Conservation (phyloP, 176 grass and related monocot genomes). For the Sorghum bicolor region DNA sequence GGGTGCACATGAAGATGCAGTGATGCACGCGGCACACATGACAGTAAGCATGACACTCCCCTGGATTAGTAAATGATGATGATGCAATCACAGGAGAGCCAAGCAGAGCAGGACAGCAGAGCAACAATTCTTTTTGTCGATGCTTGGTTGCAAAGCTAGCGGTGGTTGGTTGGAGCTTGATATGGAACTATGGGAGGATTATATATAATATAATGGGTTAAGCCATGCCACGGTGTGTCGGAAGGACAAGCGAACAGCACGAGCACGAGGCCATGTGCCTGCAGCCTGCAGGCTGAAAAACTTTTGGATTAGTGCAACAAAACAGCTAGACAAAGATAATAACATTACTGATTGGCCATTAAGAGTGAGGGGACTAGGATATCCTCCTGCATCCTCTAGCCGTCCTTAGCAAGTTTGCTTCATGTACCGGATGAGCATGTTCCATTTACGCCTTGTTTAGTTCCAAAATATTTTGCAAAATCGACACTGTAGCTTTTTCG, state of each 20-base stretch:
- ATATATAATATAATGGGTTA: neutral
- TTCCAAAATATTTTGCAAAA: too few species aligned
- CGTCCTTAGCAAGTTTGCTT: neutral
- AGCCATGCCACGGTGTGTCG: neutral
- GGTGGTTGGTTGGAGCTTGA: constrained; percentile 17
- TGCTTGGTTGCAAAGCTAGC: neutral
- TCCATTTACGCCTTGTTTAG: too few species aligned
- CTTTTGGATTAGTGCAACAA: neutral
- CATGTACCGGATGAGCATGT: neutral
- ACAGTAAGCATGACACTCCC: neutral
- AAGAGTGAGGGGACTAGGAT: neutral
- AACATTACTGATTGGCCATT: neutral
- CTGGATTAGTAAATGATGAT: neutral
- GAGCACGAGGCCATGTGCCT: constrained; percentile 30
- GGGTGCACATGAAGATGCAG: neutral
- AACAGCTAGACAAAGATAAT: neutral
- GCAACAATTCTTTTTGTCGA: constrained; percentile 19
- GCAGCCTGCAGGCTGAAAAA: too few species aligned
- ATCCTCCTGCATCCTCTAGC: neutral
- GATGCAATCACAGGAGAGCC: neutral
- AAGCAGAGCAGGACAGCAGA: neutral
- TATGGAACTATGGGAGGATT: neutral
- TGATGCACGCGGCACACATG: neutral
- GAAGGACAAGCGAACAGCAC: neutral
- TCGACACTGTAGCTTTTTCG: too few species aligned